These are phyloP conservation scores for Ogataea siamensis DNA, from an alignment of 805 yeast genomes.

Conservation along the genomic window DNA sequence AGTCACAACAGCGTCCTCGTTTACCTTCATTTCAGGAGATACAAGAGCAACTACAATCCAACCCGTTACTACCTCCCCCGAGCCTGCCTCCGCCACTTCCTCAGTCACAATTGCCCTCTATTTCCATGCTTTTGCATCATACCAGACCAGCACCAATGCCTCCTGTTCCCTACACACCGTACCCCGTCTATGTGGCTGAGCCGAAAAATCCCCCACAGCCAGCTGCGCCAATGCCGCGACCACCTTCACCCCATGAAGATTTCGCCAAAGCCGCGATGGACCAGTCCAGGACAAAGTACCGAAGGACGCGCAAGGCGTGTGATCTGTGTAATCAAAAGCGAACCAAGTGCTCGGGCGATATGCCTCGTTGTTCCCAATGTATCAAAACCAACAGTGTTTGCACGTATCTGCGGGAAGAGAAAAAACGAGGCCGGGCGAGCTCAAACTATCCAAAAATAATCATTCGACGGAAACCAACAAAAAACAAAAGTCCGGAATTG, in stretches of 20 bases:
- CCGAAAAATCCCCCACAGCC: slow-evolving; percentile 3
- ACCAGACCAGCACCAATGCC: slow-evolving; percentile 2
- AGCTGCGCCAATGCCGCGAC: background rate
- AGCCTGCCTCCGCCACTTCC: background rate
- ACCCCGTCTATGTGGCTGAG: slow-evolving; percentile 6
- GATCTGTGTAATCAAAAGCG: slow-evolving; percentile 46
- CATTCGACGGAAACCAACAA: slow-evolving; percentile 26
- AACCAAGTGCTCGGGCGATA: slow-evolving; percentile 47
- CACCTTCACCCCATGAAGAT: slow-evolving; percentile 7
- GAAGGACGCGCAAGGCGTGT: slow-evolving; percentile 40
- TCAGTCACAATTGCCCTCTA: slow-evolving; percentile 9
- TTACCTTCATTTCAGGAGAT: slow-evolving; percentile 12
- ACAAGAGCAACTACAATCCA: slow-evolving; percentile 4
- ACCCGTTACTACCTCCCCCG: slow-evolving; percentile 6
- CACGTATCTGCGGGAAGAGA: slow-evolving; percentile 42
- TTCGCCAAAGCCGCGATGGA: background rate
- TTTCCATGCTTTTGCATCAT: slow-evolving; percentile 10
- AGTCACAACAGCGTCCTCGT: slow-evolving; percentile 1
- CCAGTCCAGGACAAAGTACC: slow-evolving; percentile 12
- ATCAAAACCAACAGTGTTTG: slow-evolving; percentile 32
- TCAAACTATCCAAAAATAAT: slow-evolving; percentile 39
- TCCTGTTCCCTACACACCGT: slow-evolving; percentile 5
- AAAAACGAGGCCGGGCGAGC: slow-evolving; percentile 47
- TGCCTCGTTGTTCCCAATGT: slow-evolving; percentile 44
- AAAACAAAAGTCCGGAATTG: slow-evolving; percentile 11